phyloP scores from a whole-genome alignment of 495 filamentous ascomycete species.

The Darksidea phi region DNA sequence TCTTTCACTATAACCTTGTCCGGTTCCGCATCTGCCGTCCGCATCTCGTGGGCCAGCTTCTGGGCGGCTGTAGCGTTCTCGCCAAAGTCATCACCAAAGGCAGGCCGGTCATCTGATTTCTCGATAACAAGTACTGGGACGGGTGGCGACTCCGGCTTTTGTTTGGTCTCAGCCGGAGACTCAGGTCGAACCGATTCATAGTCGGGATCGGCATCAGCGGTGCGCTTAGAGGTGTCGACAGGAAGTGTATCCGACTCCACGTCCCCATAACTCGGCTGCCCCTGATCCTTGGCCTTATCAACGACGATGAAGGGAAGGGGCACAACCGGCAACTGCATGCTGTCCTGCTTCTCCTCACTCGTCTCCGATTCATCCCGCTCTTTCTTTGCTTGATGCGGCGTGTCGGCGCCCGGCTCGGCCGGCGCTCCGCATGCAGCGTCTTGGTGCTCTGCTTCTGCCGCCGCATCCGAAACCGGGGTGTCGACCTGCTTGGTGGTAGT shows the following conservation, averaged over 20 bases:
- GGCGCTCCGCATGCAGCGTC: too few species aligned
- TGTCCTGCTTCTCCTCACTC: neutral
- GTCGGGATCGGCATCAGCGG: conserved; percentile 34
- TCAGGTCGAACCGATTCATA: conserved; percentile 9
- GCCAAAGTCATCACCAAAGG: conserved; percentile 37
- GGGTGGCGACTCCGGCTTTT: neutral
- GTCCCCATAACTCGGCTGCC: conserved; percentile 27
- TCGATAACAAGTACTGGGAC: conserved; percentile 34
- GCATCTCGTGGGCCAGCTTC: conserved; percentile 35
- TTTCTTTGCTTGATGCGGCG: neutral
- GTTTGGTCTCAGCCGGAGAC: conserved; percentile 2
- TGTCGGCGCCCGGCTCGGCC: too few species aligned
- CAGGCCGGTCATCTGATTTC: conserved; percentile 32
- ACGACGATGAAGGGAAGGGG: conserved; percentile 34
- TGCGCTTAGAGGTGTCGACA: conserved; percentile 24
- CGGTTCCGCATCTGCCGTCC: conserved; percentile 34
- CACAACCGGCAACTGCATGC: neutral
- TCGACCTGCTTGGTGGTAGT: too few species aligned
- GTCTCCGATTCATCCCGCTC: conserved; percentile 4
- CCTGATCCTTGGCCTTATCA: conserved; percentile 27
- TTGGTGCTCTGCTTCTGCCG: neutral
- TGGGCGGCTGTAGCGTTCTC: conserved; percentile 28
- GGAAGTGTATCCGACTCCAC: conserved; percentile 19
- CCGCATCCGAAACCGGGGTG: neutral
- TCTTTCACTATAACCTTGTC: conserved; percentile 27